phyloP scores from a whole-genome alignment of 306 rosid species.

The Aeschynomene evenia region DNA sequence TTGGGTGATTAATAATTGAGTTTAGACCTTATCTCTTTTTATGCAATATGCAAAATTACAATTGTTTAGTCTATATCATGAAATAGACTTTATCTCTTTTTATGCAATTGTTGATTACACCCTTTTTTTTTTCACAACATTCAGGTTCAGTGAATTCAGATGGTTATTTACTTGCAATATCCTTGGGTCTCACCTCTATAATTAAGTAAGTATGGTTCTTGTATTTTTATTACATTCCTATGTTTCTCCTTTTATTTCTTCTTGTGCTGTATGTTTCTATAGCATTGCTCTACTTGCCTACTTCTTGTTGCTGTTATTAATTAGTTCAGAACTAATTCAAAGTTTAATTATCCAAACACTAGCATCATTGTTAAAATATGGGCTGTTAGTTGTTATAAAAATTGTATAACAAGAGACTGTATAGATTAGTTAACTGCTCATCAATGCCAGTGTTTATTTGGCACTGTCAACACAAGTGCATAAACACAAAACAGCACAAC shows the following conservation, averaged over 20 bases:
- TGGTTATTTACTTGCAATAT: conserved; percentile 83
- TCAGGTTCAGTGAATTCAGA: conserved; percentile 63
- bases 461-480: not conserved
- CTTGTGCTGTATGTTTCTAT: conserved; percentile 22
- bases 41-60: not conserved
- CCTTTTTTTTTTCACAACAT: conserved; percentile 25
- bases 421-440: not conserved
- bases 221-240: not conserved
- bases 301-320: conserved; percentile 10
- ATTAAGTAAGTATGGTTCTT: conserved; percentile 61
- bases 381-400: not conserved
- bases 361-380: not conserved
- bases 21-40: not conserved
- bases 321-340: not conserved
- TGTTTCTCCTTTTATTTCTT: not conserved
- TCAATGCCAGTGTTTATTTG: not conserved
- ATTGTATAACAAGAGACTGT: not conserved
- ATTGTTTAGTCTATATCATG: not conserved
- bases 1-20: not conserved
- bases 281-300: conserved; percentile 4
- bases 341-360: conserved; percentile 3
- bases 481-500: not conserved
- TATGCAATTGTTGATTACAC: conserved; percentile 6
- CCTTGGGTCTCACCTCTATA: conserved; percentile 81
- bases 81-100: too few relatives aligned